Evolutionary conservation across 306 rosid species (phyloP), one percentile per base, ranked within the genome.

Genomic region (Geum urbanum): DNA sequence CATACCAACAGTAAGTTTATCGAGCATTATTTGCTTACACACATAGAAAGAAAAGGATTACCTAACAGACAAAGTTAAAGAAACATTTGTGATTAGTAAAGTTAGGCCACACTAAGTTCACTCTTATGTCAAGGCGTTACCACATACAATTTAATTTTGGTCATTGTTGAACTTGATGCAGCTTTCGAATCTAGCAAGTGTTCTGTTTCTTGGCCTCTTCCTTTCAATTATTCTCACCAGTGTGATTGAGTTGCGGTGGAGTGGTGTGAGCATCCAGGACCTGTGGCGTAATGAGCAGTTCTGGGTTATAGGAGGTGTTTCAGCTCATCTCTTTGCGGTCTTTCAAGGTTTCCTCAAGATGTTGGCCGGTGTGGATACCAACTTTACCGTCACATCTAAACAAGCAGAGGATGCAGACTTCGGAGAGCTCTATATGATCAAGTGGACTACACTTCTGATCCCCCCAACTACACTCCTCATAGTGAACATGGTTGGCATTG

Each of bases 231-330:
- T 94, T 59, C 18, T 43, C 7, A 94, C 96, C 0, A 85, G 97
- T 45, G 91, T 94, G 65, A 92, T 94, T 0, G 96, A 94, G 90
- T 70, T 94, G 67, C 78, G 98, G 49, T 94, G 97, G 98, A 94
- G 98, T 43, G 95, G 97, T 8, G 96, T 94, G 14, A 87, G 94
- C 72, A 85, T 88, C 0, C 88, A 87, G 80, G 98, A 86, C 41
- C 44, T 87, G 55, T 90, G 98, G 98, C 87, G 98, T 69, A 94
- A 90, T 8, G 97, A 94, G 83, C 97, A 94, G 66, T 94, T 94
- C 74, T 94, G 98, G 98, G 98, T 94, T 39, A 94, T 90, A 3
- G 96, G 97, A 80, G 98, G 98, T 44, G 98, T 94, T 68, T 94
- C 98, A 24, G 97, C 98, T 4, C 98, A 94, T 84, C 86, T 94